Evolutionary conservation across 805 yeast species (phyloP), one percentile per base, ranked within the genome.

Genomic region (Kodamaea leandrae): DNA sequence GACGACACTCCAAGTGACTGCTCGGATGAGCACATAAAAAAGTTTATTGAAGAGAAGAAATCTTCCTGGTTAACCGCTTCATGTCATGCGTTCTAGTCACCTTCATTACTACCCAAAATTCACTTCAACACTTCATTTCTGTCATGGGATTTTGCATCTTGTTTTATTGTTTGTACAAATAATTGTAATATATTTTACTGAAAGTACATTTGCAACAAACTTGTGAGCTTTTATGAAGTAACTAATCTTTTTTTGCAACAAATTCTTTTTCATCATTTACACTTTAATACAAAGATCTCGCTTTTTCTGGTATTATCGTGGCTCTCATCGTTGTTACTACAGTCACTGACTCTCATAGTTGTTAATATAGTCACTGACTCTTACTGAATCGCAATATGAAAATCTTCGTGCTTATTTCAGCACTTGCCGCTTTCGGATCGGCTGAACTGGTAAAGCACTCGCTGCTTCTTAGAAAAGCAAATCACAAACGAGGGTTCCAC

Each of bases 1-100:
- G 8, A 65, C 74, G 0, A 69, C 66, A 6, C 63, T 69, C 8
- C 74, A 67, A 41, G 74, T 68, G 7, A 64, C 69, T n/a, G 67
- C 68, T 14, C 42, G 66, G 36, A 63, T 63, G 67, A 63, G 66
- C 45, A 61, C 68, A 26, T 61, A 42, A 42, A n/a, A 24, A 24
- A 9, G 26, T 24, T 24, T 24, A 9, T 24, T 24, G 26, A 24
- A 24, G 26, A 24, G n/a, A 24, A n/a, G 26, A 24, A 24, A 9
- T 9, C 26, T 24, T n/a, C n/a, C n/a, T n/a, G n/a, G n/a, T n/a
- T n/a, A n/a, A n/a, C n/a, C n/a, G n/a, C n/a, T n/a, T n/a, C n/a
- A n/a, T n/a, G n/a, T n/a, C n/a, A n/a, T n/a, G n/a, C n/a, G n/a
- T n/a, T n/a, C n/a, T n/a, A n/a, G n/a, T n/a, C n/a, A n/a, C n/a